phyloP scores from a whole-genome alignment of 192 early-diverging fungal genomes.

The Coemansia sp. region DNA sequence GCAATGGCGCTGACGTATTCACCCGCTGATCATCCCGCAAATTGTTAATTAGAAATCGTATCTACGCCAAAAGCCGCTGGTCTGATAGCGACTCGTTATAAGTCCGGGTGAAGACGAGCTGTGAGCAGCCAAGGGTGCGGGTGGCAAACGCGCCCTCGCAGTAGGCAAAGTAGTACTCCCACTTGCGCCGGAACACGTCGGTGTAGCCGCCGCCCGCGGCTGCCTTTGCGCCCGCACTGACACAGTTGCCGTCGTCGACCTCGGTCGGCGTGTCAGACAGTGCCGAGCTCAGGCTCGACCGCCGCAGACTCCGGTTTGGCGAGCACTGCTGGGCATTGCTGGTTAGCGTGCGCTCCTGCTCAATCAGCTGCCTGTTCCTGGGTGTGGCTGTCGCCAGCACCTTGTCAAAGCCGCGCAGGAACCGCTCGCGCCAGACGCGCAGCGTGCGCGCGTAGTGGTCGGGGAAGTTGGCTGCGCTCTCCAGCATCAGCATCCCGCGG shows the following conservation, averaged over 20 bases:
- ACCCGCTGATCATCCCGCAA: too few relatives aligned
- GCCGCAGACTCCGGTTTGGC: too few relatives aligned
- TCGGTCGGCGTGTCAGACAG: too few relatives aligned
- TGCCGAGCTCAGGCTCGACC: too few relatives aligned
- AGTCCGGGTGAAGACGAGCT: slow-evolving; percentile 51
- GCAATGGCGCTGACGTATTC: too few relatives aligned
- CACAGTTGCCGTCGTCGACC: neutral
- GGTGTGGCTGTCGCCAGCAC: slow-evolving; percentile 12
- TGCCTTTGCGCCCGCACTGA: neutral
- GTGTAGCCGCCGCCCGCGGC: slow-evolving; percentile 26
- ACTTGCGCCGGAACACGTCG: slow-evolving; percentile 63
- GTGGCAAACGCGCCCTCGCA: slow-evolving; percentile 71
- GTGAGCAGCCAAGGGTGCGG: slow-evolving; percentile 57
- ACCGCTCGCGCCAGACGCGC: slow-evolving; percentile 56
- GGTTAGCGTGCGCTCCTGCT: slow-evolving; percentile 8
- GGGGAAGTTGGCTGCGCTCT: slow-evolving; percentile 57
- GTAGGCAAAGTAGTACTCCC: slow-evolving; percentile 78
- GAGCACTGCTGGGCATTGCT: too few relatives aligned
- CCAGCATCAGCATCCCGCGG: slow-evolving; percentile 52
- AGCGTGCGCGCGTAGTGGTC: slow-evolving; percentile 67
- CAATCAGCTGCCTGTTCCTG: slow-evolving; percentile 13
- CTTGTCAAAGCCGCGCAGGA: slow-evolving; percentile 48
- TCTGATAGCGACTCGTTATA: slow-evolving; percentile 36
- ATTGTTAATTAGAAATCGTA: too few relatives aligned
- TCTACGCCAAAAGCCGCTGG: too few relatives aligned